Base-by-base conservation (phyloP, 495 filamentous ascomycete genomes). In the Penicillium egyptiacum region DNA sequence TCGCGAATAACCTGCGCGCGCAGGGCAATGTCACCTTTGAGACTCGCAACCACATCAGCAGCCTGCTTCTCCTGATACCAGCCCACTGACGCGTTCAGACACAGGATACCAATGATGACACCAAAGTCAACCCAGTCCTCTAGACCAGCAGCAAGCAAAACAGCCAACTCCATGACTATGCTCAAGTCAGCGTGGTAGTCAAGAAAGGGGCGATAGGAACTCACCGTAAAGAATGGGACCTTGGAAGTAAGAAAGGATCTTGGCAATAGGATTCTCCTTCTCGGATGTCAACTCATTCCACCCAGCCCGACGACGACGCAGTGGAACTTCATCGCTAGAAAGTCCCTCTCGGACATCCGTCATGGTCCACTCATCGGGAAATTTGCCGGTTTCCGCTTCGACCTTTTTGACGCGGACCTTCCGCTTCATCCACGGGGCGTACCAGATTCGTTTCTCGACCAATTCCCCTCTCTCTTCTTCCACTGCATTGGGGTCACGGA, bases 41-140 rank as follows among this genome's bases (percentile, higher is more conserved):
- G 77, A 67, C 81, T 85, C 11, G 88, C 87, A 58, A 92, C 88
- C 46, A 92, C 86, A 74, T 92, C 88, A 25, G 87, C 88, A 37
- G 88, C 88, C 70, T 90, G 87, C 68, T 90, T 91, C 69, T 92
- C 88, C 64, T 92, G 88, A 64, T 91, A 92, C 83, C 88, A 92
- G 62, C 88, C 88, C 58, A 91, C 88, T 52, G 75, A 57, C 25
- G 88, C 88, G 69, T 92, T 92, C 54, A 92, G 79, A 60, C 86
- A 75, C 28, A 92, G 71, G 61, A 92, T 91, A 69, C 85, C 88
- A 56, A 88, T 86, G 70, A 92, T 92, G 63, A 92, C 88, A 78
- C 88, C 88, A 53, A 91, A 88, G 70, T 92, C 88, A 57, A 92
- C 81, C 87, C 87, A 92, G 68, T 90, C 88, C 5, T 76, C 65